Conservation (phyloP, 2,329 filamentous ascomycete genomes). For the Xylariaceae sp. region DNA sequence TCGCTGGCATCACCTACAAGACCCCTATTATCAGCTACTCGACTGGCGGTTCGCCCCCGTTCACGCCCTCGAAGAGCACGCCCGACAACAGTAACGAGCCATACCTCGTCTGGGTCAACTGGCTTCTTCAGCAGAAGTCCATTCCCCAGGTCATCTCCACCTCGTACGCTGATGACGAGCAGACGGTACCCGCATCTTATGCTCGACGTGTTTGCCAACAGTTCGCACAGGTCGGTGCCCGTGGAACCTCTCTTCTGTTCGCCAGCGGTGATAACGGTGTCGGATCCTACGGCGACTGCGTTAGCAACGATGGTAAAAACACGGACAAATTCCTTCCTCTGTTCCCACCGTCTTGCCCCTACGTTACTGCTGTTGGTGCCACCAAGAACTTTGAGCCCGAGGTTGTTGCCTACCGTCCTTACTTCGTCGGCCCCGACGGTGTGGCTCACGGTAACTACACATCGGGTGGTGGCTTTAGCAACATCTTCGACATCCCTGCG, state of each 20-base stretch:
- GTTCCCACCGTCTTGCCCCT: conserved; percentile 58
- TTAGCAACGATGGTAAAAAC: conserved; percentile 63
- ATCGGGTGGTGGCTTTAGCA: conserved; percentile 53
- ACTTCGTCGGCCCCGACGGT: conserved; percentile 36
- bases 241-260: conserved; percentile 59
- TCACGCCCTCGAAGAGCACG: conserved; percentile 35
- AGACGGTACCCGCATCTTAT: conserved; percentile 58
- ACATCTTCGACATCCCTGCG: conserved; percentile 50
- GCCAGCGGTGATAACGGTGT: conserved; percentile 58
- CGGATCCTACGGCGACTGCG: conserved; percentile 48
- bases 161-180: conserved; percentile 66
- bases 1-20: conserved; percentile 41
- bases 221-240: conserved; percentile 59
- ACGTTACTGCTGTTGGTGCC: conserved; percentile 43
- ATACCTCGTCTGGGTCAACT: conserved; percentile 60
- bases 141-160: conserved; percentile 64
- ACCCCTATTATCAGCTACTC: conserved; percentile 43
- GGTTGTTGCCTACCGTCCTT: conserved; percentile 45
- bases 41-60: conserved; percentile 44
- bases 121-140: conserved; percentile 52
- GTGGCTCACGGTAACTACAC: conserved; percentile 29
- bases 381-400: conserved; percentile 45
- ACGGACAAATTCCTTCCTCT: conserved; percentile 58
- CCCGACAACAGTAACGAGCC: conserved; percentile 57
- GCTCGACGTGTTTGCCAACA: conserved; percentile 59